Percentiles rank a stretch among this genome's conserved stretches.
phyloP scores from a whole-genome alignment of 192 early-diverging fungal genomes.

The Rhizophagus clarus region DNA sequence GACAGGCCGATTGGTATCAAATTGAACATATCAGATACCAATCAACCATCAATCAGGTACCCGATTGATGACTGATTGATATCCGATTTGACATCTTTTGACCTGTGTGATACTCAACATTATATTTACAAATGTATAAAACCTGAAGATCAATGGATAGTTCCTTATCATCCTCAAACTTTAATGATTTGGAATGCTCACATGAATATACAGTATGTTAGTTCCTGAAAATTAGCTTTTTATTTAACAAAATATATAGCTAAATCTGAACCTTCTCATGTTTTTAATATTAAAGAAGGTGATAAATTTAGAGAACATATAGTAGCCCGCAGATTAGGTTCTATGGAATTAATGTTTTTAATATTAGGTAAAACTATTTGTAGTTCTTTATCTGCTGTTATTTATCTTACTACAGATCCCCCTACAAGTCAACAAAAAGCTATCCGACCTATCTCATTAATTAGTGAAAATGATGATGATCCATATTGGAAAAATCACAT shows the following conservation, averaged over 20 bases:
- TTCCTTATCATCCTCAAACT: not conserved
- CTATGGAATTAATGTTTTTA: slow-evolving; percentile 9
- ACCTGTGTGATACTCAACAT: too few relatives aligned
- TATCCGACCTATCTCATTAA: not conserved
- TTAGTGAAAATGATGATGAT: not conserved
- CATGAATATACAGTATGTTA: slow-evolving; percentile 5
- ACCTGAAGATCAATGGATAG: not conserved
- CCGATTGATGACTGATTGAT: too few relatives aligned
- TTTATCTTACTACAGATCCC: not conserved
- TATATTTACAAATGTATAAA: not conserved
- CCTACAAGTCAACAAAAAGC: not conserved
- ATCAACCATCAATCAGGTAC: too few relatives aligned
- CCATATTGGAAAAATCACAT: not conserved
- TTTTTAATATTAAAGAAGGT: not conserved
- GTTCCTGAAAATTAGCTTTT: not conserved
- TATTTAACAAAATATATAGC: slow-evolving; percentile 4
- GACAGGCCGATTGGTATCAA: too few relatives aligned
- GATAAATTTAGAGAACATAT: not conserved
- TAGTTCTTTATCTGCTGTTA: not conserved
- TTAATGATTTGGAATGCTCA: slow-evolving; percentile 6
- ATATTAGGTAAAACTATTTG: not conserved
- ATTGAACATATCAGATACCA: too few relatives aligned
- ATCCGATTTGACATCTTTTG: too few relatives aligned
- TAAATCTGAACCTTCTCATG: not conserved
- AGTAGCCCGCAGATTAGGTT: not conserved